Evolutionary conservation across 495 filamentous ascomycete species (phyloP).

Genomic region (Daldinia bambusicola): DNA sequence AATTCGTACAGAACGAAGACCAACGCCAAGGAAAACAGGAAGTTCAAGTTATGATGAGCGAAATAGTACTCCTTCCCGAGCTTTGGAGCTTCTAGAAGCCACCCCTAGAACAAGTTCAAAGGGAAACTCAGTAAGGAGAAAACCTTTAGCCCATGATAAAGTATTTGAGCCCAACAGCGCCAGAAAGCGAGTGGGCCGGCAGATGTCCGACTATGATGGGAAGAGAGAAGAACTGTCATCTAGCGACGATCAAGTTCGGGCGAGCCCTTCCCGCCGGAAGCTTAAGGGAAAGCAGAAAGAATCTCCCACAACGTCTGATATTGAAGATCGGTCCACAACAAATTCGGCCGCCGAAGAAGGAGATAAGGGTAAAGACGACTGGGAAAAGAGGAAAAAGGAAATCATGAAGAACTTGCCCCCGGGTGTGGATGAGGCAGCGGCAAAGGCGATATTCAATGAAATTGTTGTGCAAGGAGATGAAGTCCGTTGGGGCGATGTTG

Average conservation of each 20-base stretch:
- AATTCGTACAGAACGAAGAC: slow-evolving; percentile 26
- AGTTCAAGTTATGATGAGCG: slow-evolving; percentile 23
- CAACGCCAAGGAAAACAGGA: slow-evolving; percentile 22
- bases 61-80: slow-evolving; percentile 23
- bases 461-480: slow-evolving; percentile 95
- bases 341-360: slow-evolving; percentile 50
- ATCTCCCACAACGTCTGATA: slow-evolving; percentile 17
- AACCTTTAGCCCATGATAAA: slow-evolving; percentile 20
- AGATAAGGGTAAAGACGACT: slow-evolving; percentile 59
- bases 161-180: slow-evolving; percentile 39
- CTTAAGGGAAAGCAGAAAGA: slow-evolving; percentile 46
- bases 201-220: slow-evolving; percentile 18
- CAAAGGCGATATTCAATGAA: slow-evolving; percentile 93
- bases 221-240: slow-evolving; percentile 31
- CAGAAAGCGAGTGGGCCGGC: slow-evolving; percentile 30
- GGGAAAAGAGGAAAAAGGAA: slow-evolving; percentile 58
- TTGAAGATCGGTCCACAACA: slow-evolving; percentile 49
- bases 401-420: slow-evolving; percentile 80
- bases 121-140: slow-evolving; percentile 28
- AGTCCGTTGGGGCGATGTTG: slow-evolving; percentile 95
- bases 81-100: slow-evolving; percentile 19
- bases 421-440: slow-evolving; percentile 82
- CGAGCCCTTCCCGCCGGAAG: slow-evolving; percentile 16
- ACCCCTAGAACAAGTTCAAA: slow-evolving; percentile 19
- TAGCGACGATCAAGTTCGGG: slow-evolving; percentile 35